Percentiles rank a stretch among this genome's conserved stretches.
These are phyloP conservation scores for Coleophoma eucalyptorum DNA, from an alignment of 2,329 filamentous ascomycete species.

Conservation along the genomic window DNA sequence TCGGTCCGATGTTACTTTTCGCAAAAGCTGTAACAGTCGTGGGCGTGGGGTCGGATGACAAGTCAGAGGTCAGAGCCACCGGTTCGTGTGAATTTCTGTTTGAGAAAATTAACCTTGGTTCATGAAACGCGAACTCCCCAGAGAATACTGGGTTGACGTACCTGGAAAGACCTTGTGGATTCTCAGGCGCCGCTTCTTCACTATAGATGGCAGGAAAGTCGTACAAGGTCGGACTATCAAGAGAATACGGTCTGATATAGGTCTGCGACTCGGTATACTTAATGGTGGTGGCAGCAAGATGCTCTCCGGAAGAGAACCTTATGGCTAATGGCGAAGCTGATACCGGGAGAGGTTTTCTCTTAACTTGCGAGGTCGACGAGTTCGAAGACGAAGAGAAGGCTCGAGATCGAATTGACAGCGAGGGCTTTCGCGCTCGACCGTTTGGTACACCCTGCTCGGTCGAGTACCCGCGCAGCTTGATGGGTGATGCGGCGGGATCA, in stretches of 20 bases:
- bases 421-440: constrained; percentile 11
- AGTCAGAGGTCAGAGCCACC: constrained; percentile 14
- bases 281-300: constrained; percentile 31
- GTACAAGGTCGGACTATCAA: constrained; percentile 61
- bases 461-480: constrained; percentile 3
- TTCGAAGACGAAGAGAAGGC: constrained; percentile 14
- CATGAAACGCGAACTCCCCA: not conserved
- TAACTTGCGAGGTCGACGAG: constrained; percentile 32
- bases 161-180: no score
- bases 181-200: no score
- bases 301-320: constrained; percentile 40
- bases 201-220: constrained; percentile 40
- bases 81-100: constrained; percentile 19
- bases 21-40: constrained; percentile 8
- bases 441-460: constrained; percentile 6
- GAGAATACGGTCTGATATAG: constrained; percentile 49
- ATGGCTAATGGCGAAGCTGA: constrained; percentile 48
- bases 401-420: constrained; percentile 18
- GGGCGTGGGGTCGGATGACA: constrained; percentile 12
- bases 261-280: constrained; percentile 40
- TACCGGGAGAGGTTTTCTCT: constrained; percentile 57
- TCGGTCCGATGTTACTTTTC: constrained; percentile 3
- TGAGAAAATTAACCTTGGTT: constrained; percentile 9
- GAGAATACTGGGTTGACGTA: no score
- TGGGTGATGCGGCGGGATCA: constrained; percentile 13